A percentile compares a stretch with the other conserved stretches of the same genome.
These are phyloP conservation scores for Gypsophila paniculata DNA, from an alignment of 179 eudicot genomes.

Conservation along the genomic window DNA sequence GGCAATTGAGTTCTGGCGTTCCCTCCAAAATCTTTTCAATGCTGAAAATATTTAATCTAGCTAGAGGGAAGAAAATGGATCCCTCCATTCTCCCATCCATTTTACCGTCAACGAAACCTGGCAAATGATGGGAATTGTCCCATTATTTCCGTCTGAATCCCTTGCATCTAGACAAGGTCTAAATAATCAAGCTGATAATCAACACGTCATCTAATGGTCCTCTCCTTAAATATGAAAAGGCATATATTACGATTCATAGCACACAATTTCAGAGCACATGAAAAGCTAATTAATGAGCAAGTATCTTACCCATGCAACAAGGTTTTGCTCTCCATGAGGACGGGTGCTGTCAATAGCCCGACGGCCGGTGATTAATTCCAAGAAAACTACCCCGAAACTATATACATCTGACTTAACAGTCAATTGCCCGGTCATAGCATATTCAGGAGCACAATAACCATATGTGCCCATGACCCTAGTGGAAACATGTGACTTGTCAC, in stretches of 20 bases:
- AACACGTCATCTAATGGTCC: neutral
- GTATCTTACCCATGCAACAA: constrained; percentile 53
- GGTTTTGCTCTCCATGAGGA: constrained; percentile 56
- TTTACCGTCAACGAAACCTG: too few species aligned
- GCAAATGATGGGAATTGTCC: too few species aligned
- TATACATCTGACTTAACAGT: constrained; percentile 70
- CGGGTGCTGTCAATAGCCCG: constrained; percentile 54
- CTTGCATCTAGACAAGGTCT: too few species aligned
- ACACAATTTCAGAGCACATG: neutral
- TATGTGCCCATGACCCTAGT: constrained; percentile 64
- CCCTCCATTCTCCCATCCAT: too few species aligned
- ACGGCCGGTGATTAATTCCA: constrained; percentile 65
- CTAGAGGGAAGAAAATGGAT: too few species aligned
- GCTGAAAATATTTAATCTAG: too few species aligned
- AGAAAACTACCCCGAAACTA: constrained; percentile 64
- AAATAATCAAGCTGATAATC: neutral
- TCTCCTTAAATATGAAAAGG: neutral
- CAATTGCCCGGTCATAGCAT: constrained; percentile 69
- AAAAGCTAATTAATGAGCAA: neutral
- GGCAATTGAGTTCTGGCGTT: too few species aligned
- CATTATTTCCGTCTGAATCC: too few species aligned
- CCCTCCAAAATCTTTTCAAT: too few species aligned
- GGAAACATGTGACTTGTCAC: constrained; percentile 67
- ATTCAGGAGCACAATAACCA: constrained; percentile 41
- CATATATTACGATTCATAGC: neutral